Percentiles rank a stretch among this genome's conserved stretches.
These are phyloP conservation scores for Asterella californica DNA, from an alignment of 225 moss, liverwort and hornwort genomes.

Conservation along the genomic window DNA sequence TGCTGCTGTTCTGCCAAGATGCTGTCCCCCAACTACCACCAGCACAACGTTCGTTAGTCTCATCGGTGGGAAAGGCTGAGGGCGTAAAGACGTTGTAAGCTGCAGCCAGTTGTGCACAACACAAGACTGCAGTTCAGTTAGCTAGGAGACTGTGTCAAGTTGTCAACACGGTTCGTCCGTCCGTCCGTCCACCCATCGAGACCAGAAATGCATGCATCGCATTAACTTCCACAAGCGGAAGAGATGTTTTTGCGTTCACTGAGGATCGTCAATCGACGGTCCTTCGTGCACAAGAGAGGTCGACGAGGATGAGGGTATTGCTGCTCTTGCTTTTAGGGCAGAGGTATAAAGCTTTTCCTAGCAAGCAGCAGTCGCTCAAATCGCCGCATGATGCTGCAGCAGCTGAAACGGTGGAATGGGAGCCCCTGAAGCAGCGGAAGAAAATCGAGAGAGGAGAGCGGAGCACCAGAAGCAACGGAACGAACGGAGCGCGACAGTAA, in stretches of 20 bases:
- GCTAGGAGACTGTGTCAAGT: constrained; percentile 5
- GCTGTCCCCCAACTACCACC: neutral
- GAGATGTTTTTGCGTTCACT: neutral
- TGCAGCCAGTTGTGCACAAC: neutral
- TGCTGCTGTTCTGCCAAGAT: neutral
- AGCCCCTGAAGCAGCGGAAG: no score
- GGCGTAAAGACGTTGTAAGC: neutral
- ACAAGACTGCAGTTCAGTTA: neutral
- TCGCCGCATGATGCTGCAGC: no score
- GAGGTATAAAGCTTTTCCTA: neutral
- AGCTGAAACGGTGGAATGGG: no score
- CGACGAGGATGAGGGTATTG: no score
- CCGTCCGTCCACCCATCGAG: neutral
- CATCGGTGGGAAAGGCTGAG: neutral
- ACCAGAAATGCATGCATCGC: neutral
- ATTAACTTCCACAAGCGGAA: no score
- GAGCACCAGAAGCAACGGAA: neutral
- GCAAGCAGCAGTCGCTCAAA: neutral
- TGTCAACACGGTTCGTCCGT: neutral
- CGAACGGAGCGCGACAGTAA: neutral
- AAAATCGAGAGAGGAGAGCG: neutral
- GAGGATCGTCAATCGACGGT: neutral
- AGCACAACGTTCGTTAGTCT: neutral
- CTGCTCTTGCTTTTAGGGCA: neutral
- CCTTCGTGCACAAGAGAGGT: no score